Base-by-base conservation (phyloP, 306 rosid genomes). In the Prinsepia uniflora region DNA sequence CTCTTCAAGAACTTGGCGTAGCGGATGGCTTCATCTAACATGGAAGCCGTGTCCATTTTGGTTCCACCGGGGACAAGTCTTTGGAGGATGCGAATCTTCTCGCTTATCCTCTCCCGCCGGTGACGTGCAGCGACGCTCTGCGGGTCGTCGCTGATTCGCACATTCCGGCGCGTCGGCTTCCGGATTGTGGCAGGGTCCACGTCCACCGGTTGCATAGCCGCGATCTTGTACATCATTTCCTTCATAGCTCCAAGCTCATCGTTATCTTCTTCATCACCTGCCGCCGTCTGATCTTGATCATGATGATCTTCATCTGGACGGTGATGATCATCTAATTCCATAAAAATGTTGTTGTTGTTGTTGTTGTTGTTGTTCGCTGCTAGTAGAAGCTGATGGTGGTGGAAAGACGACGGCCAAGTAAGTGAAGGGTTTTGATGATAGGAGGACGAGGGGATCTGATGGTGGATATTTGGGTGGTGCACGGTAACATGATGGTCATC, bases 181-280 rank as follows among this genome's bases (percentile, higher is more conserved):
- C 88, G 79, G 57, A 93, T 84, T 3, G 90, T 80, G 53, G 94
- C 82, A 0, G 97, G 98, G 76, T 93, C 98, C 18, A 93, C 89
- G 64, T 93, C 97, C 81, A 93, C 98, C 0, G 98, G 98, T 61
- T 93, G 98, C 98, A 93, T 93, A 54, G 88, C 94, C 0, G 98
- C 92, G 1, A 93, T 93, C 92, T 82, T 87, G 89, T 88, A 93
- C 97, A 90, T 87, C 98, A 93, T 93, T 72, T 93, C 98, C 80
- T 93, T 93, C 96, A 93, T 84, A 20, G 90, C 90, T 12, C 98
- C 97, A 0, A 93, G 82, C 80, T 93, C 96, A 58, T 93, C 96
- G 50, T 84, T 96, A 1, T 93, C 96, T 60, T 93, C 96, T 50
- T 84, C 96, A 1, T 52, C 78, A 12, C 43, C 67, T 3, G n/a